Conservation (phyloP, 164 flowering plant species). For the Dillenia turbinata region DNA sequence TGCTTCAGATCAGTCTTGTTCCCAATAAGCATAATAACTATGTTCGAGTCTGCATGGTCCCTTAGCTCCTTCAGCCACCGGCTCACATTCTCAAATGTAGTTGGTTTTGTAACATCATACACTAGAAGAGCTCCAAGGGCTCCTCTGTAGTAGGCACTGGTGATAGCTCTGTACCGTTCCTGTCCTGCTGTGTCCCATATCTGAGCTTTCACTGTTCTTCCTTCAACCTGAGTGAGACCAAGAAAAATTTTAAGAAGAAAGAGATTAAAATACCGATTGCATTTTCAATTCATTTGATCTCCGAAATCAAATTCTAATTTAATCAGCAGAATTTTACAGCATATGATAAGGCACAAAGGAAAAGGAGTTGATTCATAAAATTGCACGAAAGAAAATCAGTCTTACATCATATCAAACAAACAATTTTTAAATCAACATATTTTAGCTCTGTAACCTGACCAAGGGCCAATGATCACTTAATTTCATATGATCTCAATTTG, state of each 20-base stretch:
- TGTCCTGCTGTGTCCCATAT: constrained; percentile 86
- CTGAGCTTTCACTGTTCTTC: constrained; percentile 63
- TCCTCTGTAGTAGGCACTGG: constrained; percentile 73
- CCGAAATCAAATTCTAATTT: too few relatives aligned
- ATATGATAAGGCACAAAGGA: too few relatives aligned
- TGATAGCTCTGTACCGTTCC: constrained; percentile 74
- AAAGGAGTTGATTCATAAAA: too few relatives aligned
- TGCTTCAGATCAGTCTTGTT: constrained; percentile 78
- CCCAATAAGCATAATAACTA: constrained; percentile 63
- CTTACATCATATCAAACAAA: too few relatives aligned
- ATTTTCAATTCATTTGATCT: too few relatives aligned
- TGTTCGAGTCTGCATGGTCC: constrained; percentile 72
- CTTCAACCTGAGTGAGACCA: constrained; percentile 46
- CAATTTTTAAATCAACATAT: too few relatives aligned
- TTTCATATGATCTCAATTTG: too few relatives aligned
- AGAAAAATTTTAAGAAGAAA: not conserved
- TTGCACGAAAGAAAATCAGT: too few relatives aligned
- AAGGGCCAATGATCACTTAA: too few relatives aligned
- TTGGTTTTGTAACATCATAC: constrained; percentile 67
- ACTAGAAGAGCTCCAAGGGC: constrained; percentile 77
- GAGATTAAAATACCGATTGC: too few relatives aligned
- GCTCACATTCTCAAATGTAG: constrained; percentile 60
- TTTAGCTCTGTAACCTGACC: too few relatives aligned
- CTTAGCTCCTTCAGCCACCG: constrained; percentile 73
- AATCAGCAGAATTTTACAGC: too few relatives aligned